Percentiles rank a stretch among this genome's conserved stretches.
phyloP scores from a whole-genome alignment of 129 eudicot species.

The Centaurea solstitialis region DNA sequence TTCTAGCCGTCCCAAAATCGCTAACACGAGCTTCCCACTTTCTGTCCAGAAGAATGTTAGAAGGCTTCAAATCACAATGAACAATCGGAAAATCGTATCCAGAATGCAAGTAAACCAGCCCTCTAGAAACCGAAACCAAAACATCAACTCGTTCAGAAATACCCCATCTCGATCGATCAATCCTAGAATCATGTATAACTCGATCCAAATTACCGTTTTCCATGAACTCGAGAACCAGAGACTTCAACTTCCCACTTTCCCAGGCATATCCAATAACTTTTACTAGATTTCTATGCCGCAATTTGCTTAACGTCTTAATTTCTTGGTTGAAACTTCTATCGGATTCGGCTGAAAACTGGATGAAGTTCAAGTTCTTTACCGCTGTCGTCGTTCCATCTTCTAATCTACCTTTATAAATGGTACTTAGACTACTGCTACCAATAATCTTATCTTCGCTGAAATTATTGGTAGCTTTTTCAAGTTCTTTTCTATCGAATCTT shows the following conservation, averaged over 20 bases:
- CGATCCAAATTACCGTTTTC: constrained; percentile 84
- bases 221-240: constrained; percentile 83
- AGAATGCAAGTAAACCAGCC: constrained; percentile 73
- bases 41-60: constrained; percentile 75
- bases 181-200: constrained; percentile 52
- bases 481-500: constrained; percentile 59
- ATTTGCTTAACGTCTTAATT: constrained; percentile 51
- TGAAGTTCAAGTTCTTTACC: constrained; percentile 63
- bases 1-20: constrained; percentile 91
- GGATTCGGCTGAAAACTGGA: constrained; percentile 56
- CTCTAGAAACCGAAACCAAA: constrained; percentile 63
- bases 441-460: constrained; percentile 60
- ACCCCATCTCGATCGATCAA: constrained; percentile 48
- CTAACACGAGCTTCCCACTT: constrained; percentile 84
- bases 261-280: constrained; percentile 87
- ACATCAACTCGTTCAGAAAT: constrained; percentile 57
- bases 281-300: constrained; percentile 84
- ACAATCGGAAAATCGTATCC: constrained; percentile 88
- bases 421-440: constrained; percentile 74
- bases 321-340: constrained; percentile 75
- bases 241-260: constrained; percentile 79
- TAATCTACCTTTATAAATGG: constrained; percentile 77
- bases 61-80: constrained; percentile 93
- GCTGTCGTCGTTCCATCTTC: constrained; percentile 65
- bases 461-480: constrained; percentile 57